Percentiles rank a stretch among this genome's conserved stretches.
Evolutionary conservation across 1,284 basidiomycete species (phyloP).

Genomic region (Ceraceosorus bombacis): DNA sequence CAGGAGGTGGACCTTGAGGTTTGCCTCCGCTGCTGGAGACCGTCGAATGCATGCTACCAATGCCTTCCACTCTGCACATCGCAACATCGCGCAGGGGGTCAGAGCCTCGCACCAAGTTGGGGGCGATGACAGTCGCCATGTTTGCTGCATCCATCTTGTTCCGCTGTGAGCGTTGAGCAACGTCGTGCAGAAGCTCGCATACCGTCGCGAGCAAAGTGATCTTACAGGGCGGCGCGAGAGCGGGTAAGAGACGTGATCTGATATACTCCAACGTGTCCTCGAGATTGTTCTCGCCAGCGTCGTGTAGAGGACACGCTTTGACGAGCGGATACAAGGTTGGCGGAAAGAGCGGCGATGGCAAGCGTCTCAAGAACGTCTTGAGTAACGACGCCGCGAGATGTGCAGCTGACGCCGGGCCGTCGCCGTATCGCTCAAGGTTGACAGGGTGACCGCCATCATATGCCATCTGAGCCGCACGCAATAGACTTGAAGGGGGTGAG

Average conservation of each 20-base stretch:
- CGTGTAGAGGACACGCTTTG: constrained; percentile 57
- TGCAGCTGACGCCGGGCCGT: constrained; percentile 50
- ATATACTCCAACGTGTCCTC: constrained; percentile 52
- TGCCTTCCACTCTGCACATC: constrained; percentile 59
- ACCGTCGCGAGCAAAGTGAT: constrained; percentile 66
- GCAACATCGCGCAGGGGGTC: constrained; percentile 30
- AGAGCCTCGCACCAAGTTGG: constrained; percentile 56
- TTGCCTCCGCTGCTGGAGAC: not conserved
- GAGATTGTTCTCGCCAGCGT: not conserved
- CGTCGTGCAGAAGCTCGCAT: constrained; percentile 67
- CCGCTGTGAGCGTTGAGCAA: constrained; percentile 58
- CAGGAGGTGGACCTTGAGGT: too few species aligned
- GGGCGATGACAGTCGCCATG: constrained; percentile 66
- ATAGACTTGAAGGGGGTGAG: constrained; percentile 63
- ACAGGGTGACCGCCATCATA: constrained; percentile 77
- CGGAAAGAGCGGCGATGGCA: constrained; percentile 67
- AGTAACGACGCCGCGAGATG: constrained; percentile 72
- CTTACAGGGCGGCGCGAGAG: constrained; percentile 59
- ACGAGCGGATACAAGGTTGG: constrained; percentile 62
- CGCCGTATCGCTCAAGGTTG: constrained; percentile 66
- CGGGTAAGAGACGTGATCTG: constrained; percentile 52
- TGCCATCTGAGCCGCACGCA: constrained; percentile 67
- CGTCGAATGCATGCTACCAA: constrained; percentile 37
- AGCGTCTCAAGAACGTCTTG: constrained; percentile 72
- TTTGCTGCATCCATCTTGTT: constrained; percentile 79